phyloP scores from a whole-genome alignment of 2,329 filamentous ascomycete genomes.

The Chaetothyriales sp. region DNA sequence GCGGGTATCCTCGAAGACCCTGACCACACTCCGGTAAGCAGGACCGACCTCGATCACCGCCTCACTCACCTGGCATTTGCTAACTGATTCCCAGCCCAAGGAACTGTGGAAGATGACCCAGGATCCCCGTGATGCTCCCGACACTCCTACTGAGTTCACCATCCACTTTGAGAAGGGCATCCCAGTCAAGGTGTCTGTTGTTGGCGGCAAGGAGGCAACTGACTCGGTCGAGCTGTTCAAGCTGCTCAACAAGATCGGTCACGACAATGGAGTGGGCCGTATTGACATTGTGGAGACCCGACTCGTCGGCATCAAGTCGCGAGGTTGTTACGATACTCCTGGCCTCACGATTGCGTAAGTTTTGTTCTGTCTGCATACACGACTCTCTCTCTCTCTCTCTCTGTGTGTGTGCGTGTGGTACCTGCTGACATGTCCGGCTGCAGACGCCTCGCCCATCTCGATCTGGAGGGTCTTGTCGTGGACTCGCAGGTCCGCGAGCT shows the following conservation, averaged over 20 bases:
- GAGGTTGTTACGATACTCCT: slow-evolving; percentile 64
- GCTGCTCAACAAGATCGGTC: slow-evolving; percentile 39
- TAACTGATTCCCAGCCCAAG: slow-evolving; percentile 39
- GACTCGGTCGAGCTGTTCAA: slow-evolving; percentile 59
- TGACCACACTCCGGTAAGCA: slow-evolving; percentile 35
- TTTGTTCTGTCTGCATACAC: neutral
- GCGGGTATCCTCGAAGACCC: slow-evolving; percentile 55
- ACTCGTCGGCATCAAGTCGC: slow-evolving; percentile 64
- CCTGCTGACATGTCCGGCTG: neutral
- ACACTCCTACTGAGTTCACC: slow-evolving; percentile 56
- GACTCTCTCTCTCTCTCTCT: neutral
- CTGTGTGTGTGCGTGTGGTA: neutral
- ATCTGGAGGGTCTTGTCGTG: slow-evolving; percentile 51
- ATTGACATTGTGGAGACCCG: slow-evolving; percentile 75
- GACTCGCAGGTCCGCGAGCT: slow-evolving; percentile 54
- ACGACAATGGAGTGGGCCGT: slow-evolving; percentile 58
- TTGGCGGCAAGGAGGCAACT: slow-evolving; percentile 46
- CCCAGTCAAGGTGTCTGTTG: slow-evolving; percentile 50
- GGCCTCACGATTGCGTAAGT: slow-evolving; percentile 34
- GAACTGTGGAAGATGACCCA: slow-evolving; percentile 66
- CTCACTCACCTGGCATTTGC: too few relatives aligned
- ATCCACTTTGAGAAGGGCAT: slow-evolving; percentile 59
- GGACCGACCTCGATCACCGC: too few relatives aligned
- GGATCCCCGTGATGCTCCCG: slow-evolving; percentile 32
- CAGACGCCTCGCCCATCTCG: slow-evolving; percentile 41